Evolutionary conservation across 1,139 yeast genomes (phyloP).

Genomic region (Saccharomycopsis hybrid): DNA sequence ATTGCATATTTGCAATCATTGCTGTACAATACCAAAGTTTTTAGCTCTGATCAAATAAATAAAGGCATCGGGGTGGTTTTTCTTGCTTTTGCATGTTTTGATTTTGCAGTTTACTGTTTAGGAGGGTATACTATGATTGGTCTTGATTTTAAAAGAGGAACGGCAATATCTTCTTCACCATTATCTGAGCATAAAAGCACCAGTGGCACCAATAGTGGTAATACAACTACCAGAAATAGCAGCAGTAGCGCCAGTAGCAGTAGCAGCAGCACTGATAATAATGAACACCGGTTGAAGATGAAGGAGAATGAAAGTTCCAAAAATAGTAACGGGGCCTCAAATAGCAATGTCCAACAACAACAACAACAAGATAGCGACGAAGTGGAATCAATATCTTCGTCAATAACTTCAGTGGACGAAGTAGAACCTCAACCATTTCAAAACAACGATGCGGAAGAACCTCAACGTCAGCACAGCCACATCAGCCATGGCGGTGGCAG

Average conservation of each 20-base stretch:
- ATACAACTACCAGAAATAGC: too few species aligned
- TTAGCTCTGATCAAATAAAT: conserved; percentile 37
- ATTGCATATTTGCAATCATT: conserved; percentile 70
- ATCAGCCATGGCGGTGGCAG: too few species aligned
- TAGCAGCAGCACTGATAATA: too few species aligned
- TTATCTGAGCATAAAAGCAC: conserved; percentile 3
- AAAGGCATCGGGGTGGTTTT: conserved; percentile 69
- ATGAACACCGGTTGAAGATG: too few species aligned
- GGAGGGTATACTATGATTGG: conserved; percentile 57
- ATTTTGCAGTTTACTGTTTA: conserved; percentile 52
- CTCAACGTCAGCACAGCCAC: background rate
- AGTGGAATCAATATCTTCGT: conserved; percentile 2
- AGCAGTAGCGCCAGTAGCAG: too few species aligned
- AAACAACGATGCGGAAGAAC: background rate
- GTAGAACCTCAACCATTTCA: conserved; percentile 1
- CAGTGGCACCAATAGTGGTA: too few species aligned
- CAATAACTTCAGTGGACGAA: background rate
- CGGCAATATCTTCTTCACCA: conserved; percentile 2
- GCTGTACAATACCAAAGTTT: conserved; percentile 47
- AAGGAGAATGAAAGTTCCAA: too few species aligned
- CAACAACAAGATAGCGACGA: too few species aligned
- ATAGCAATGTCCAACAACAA: too few species aligned
- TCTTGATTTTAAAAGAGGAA: conserved; percentile 45
- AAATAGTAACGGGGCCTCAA: too few species aligned
- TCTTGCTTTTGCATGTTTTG: conserved; percentile 54